Evolutionary conservation across 2,329 filamentous ascomycete genomes (phyloP).

Genomic region (Paecilomyces sp.): DNA sequence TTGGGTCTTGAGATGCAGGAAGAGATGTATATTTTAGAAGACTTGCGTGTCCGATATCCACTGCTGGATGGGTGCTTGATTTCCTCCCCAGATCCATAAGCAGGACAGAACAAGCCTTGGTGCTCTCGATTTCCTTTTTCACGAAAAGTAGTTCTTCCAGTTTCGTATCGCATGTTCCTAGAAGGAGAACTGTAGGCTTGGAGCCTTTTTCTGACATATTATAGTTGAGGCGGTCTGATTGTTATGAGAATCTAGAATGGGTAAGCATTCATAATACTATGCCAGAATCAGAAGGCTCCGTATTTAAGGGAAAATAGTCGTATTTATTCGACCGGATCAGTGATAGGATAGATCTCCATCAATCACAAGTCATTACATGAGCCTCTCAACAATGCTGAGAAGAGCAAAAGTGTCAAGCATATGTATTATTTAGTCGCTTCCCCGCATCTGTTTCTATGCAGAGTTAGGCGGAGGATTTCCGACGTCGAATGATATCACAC

Average conservation of each 20-base stretch:
- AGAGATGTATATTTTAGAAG: slow-evolving; percentile 26
- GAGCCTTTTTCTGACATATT: background rate
- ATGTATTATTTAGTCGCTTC: background rate
- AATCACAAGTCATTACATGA: background rate
- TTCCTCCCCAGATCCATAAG: slow-evolving; percentile 52
- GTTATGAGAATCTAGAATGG: background rate
- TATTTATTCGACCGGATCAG: background rate
- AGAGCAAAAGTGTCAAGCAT: background rate
- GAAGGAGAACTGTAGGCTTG: slow-evolving; percentile 29
- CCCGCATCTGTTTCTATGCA: background rate
- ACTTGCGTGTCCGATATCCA: slow-evolving; percentile 40
- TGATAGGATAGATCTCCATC: background rate
- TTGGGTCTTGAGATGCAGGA: slow-evolving; percentile 20
- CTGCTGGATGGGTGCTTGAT: slow-evolving; percentile 35
- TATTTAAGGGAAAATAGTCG: background rate
- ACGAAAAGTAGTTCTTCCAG: slow-evolving; percentile 53
- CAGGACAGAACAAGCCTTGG: slow-evolving; percentile 29
- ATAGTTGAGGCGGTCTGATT: background rate
- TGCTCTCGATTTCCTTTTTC: slow-evolving; percentile 37
- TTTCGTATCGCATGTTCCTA: slow-evolving; percentile 62
- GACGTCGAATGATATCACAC: background rate
- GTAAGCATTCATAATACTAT: too few relatives aligned
- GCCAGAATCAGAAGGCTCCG: too few relatives aligned
- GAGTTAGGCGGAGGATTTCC: background rate
- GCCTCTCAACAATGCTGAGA: background rate